phyloP scores from a whole-genome alignment of 2,329 filamentous ascomycete species.

The Biscogniauxia sp. region DNA sequence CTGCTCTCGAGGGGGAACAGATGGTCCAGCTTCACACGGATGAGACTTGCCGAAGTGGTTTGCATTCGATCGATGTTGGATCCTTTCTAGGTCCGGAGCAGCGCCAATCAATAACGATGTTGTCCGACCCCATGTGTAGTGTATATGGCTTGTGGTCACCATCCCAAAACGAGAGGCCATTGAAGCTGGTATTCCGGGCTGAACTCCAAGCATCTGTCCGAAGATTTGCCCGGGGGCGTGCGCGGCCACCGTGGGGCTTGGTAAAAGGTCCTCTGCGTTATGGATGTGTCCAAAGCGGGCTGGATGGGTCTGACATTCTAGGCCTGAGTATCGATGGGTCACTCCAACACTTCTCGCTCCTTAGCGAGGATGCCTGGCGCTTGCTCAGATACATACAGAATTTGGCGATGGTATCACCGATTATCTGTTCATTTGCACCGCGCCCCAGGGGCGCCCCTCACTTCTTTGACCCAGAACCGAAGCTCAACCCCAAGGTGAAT shows the following conservation, averaged over 20 bases:
- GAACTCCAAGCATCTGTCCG: slow-evolving; percentile 55
- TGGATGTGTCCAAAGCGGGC: slow-evolving; percentile 41
- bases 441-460: slow-evolving; percentile 13
- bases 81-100: slow-evolving; percentile 10
- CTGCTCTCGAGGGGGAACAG: slow-evolving; percentile 32
- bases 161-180: slow-evolving; percentile 39
- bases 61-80: slow-evolving; percentile 47
- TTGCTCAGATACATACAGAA: slow-evolving; percentile 74
- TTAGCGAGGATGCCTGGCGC: slow-evolving; percentile 61
- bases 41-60: slow-evolving; percentile 40
- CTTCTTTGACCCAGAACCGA: slow-evolving; percentile 37
- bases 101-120: slow-evolving; percentile 42
- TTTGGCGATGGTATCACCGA: slow-evolving; percentile 50
- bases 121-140: slow-evolving; percentile 47
- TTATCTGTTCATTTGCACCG: slow-evolving; percentile 49
- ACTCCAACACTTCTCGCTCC: slow-evolving; percentile 65
- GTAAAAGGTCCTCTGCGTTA: slow-evolving; percentile 37
- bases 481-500: slow-evolving; percentile 39
- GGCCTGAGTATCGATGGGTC: slow-evolving; percentile 70
- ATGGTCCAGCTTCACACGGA: slow-evolving; percentile 47
- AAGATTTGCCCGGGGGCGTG: slow-evolving; percentile 51
- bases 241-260: slow-evolving; percentile 51
- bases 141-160: slow-evolving; percentile 53
- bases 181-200: slow-evolving; percentile 53
- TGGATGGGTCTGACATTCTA: slow-evolving; percentile 52